Evolutionary conservation across 2,329 filamentous ascomycete species (phyloP), one percentile per base, ranked within the genome.

Genomic region (Aspergillus aculeatus): DNA sequence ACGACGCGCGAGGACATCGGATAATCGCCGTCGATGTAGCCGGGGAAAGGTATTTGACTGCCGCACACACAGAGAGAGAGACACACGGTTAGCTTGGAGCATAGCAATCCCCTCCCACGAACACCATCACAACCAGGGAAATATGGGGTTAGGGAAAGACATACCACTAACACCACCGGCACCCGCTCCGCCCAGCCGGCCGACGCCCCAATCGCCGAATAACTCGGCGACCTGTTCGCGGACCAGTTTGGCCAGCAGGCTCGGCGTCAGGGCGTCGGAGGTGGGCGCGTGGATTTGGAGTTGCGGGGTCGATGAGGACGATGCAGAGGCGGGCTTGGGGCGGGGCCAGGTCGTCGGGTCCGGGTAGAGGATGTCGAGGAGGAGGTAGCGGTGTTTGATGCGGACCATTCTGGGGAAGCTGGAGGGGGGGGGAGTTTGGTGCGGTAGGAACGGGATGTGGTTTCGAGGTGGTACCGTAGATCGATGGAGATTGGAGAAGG

Each of bases 1-100:
- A 96, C 66, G 96, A 88, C 16, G 88, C 86, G 59, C 95, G 87
- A 3, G 91, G 86, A 64, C 93, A 91, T 63, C 90, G 86, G 44
- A 99, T 82, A 61, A 99, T 99, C 57, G 94, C 92, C 1, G 94
- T 99, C 5, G 91, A 96, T 0, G 95, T 99, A n/a, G 92, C 90
- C 3, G 87, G 82, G 1, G 92, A 96, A 54, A 96, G 83, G 75
- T 99, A 99, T 81, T 96, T 96, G 56, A 99, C 91, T 94, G 65
- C 58, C 61, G 38, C 51, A 32, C 23, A 7, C 7, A 32, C 7
- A n/a, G n/a, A n/a, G n/a, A 32, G 7, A 9, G 11, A 32, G 7
- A 32, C 7, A 7, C 7, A 32, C 7, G 31, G 11, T 32, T 32
- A 32, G 31, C 31, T 32, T 32, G 7, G 31, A 12, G 31, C 31